These are phyloP conservation scores for Teratosphaeria zuluensis DNA, from an alignment of 2,329 filamentous ascomycete species.

Conservation along the genomic window DNA sequence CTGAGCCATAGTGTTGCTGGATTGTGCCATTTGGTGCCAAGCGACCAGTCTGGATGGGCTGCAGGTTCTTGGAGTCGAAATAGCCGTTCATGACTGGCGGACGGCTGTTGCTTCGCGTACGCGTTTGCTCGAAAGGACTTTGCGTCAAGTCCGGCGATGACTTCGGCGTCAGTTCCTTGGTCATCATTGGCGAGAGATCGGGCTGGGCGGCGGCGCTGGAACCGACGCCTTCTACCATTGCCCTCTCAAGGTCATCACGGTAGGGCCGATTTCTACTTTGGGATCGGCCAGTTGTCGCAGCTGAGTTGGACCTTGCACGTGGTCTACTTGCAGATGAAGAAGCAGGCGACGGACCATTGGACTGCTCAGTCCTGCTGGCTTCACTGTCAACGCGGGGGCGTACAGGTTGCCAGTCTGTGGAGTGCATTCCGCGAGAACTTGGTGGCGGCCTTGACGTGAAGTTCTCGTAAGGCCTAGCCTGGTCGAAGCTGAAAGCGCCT, in stretches of 20 bases:
- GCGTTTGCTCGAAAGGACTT: conserved; percentile 5
- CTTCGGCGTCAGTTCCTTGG: conserved; percentile 24
- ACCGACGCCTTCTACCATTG: conserved; percentile 38
- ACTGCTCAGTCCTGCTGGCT: conserved; percentile 9
- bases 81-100: conserved; percentile 12
- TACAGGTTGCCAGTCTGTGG: conserved; percentile 21
- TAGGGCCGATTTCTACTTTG: conserved; percentile 42
- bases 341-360: conserved; percentile 25
- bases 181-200: conserved; percentile 25
- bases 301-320: conserved; percentile 47
- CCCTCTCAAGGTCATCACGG: conserved; percentile 43
- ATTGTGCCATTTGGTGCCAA: conserved; percentile 6
- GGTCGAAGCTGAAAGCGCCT: conserved; percentile 14
- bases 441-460: conserved; percentile 3
- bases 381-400: conserved; percentile 28
- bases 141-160: conserved; percentile 14
- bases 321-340: conserved; percentile 29
- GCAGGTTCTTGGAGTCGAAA: conserved; percentile 16
- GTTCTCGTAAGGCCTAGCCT: conserved; percentile 13
- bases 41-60: conserved; percentile 1
- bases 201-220: conserved; percentile 23
- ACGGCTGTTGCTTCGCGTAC: conserved; percentile 14
- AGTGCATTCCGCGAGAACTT: conserved; percentile 16
- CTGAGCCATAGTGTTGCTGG: conserved; percentile 12
- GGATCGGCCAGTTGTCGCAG: conserved; percentile 42